Evolutionary conservation across 1,139 yeast genomes (phyloP), one percentile per base, ranked within the genome.

Genomic region (Yamadazyma mexicana): DNA sequence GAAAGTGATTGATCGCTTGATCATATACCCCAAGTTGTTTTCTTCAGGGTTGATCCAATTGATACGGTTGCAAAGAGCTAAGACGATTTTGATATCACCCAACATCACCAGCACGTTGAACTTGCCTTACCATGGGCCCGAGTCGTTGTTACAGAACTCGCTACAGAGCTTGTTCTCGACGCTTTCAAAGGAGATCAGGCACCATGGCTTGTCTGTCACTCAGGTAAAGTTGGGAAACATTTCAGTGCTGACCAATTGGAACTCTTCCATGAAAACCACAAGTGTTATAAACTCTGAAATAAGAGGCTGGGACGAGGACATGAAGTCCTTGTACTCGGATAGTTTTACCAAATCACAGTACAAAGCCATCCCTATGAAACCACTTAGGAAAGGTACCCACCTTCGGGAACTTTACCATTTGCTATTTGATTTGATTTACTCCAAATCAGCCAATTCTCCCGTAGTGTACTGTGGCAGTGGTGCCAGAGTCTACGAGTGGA

Each of bases 1-100:
- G 9, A 71, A 71, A 32, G 47, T 81, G 31, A 65, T 68, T 45
- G 72, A 75, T 20, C 69, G 82, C 42, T 44, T 66, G 6, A 41
- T 54, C 15, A 64, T 75, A 2, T 81, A 82, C 22, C 55, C 80
- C 35, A 73, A 73, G 39, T 56, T 84, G 25, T 61, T 83, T 28
- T 68, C 79, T 2, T 71, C 75, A 25, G 88, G 88, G 1, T 65
- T 83, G 39, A 55, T 83, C 27, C 74, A 70, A 14, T 59, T 83
- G n/a, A 75, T 78, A 18, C 66, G 89, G 30, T 59, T 61, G 15
- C 70, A 67, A 37, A 58, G 68, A 24, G 60, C 80, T 15, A 75
- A 71, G 39, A 54, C 71, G n/a, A 64, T 77, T 15, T 51, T 72
- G 17, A 53, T 77, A 9, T 62, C 69, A 25, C 75, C 80, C 6